Percentiles rank a stretch among this genome's conserved stretches.
Conservation (phyloP, 352 stramenopile species). For the Pythium myriotylum region DNA sequence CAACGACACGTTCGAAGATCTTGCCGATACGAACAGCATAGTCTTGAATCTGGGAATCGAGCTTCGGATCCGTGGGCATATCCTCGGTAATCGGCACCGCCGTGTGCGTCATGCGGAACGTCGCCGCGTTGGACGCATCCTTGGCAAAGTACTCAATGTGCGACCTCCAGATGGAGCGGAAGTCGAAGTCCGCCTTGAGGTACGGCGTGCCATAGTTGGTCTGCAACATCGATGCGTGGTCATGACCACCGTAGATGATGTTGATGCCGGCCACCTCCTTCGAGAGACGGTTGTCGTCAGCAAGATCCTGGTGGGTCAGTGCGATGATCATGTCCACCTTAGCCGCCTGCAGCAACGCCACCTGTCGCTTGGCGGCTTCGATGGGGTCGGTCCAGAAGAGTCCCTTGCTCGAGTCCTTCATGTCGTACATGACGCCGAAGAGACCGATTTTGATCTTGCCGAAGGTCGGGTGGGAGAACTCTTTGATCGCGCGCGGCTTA, state of each 20-base stretch:
- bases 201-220: slow-evolving; percentile 74
- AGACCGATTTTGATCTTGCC: slow-evolving; percentile 62
- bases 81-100: slow-evolving; percentile 59
- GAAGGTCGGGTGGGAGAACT: slow-evolving; percentile 35
- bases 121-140: slow-evolving; percentile 30
- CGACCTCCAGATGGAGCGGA: slow-evolving; percentile 68
- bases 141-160: too few relatives aligned
- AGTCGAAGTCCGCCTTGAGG: slow-evolving; percentile 74
- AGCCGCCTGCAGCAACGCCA: slow-evolving; percentile 38
- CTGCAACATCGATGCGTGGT: slow-evolving; percentile 70
- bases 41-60: slow-evolving; percentile 56
- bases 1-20: slow-evolving; percentile 49
- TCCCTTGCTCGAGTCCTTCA: slow-evolving; percentile 60
- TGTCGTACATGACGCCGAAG: slow-evolving; percentile 80
- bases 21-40: slow-evolving; percentile 46
- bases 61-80: slow-evolving; percentile 47
- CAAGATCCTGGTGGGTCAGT: slow-evolving; percentile 68
- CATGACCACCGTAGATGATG: too few relatives aligned
- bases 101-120: slow-evolving; percentile 53
- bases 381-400: slow-evolving; percentile 74
- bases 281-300: slow-evolving; percentile 72
- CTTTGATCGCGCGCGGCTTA: slow-evolving; percentile 49
- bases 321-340: slow-evolving; percentile 77
- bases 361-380: slow-evolving; percentile 50
- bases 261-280: slow-evolving; percentile 65